These are phyloP conservation scores for Verticillium isaacii DNA, from an alignment of 2,329 filamentous ascomycete genomes.

Conservation along the genomic window DNA sequence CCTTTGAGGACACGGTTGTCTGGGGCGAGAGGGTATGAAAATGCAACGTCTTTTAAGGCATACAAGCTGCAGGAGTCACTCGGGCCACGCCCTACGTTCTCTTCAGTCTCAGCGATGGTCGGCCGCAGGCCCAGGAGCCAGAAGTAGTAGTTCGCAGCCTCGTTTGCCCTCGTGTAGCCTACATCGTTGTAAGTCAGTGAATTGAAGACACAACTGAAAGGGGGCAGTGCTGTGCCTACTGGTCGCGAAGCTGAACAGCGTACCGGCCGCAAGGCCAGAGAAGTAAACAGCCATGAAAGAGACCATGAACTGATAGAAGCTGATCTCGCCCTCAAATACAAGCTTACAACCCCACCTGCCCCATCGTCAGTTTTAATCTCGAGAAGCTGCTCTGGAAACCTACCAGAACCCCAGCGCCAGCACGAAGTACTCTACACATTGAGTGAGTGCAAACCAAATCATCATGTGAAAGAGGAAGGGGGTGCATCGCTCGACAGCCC, in stretches of 20 bases:
- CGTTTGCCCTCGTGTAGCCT: slow-evolving; percentile 32
- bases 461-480: slow-evolving; percentile 15
- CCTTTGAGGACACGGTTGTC: neutral
- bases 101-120: neutral
- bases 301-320: slow-evolving; percentile 14
- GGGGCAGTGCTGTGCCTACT: neutral
- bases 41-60: neutral
- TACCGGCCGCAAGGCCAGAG: slow-evolving; percentile 3
- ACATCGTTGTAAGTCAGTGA: neutral
- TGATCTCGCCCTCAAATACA: neutral
- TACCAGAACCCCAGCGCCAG: slow-evolving; percentile 32
- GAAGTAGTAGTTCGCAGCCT: slow-evolving; percentile 31
- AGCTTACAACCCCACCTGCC: neutral
- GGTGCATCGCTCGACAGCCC: slow-evolving; percentile 12
- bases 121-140: slow-evolving; percentile 21
- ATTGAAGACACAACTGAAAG: neutral
- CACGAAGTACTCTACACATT: slow-evolving; percentile 23
- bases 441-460: slow-evolving; percentile 18
- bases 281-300: slow-evolving; percentile 27
- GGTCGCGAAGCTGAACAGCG: slow-evolving; percentile 7
- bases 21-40: neutral
- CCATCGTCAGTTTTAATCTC: too few relatives aligned
- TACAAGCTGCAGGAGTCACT: neutral
- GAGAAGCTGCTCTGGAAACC: neutral
- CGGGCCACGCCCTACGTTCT: neutral